phyloP scores from a whole-genome alignment of 768 basidiomycete genomes.

The Hygrocybe coccinea region DNA sequence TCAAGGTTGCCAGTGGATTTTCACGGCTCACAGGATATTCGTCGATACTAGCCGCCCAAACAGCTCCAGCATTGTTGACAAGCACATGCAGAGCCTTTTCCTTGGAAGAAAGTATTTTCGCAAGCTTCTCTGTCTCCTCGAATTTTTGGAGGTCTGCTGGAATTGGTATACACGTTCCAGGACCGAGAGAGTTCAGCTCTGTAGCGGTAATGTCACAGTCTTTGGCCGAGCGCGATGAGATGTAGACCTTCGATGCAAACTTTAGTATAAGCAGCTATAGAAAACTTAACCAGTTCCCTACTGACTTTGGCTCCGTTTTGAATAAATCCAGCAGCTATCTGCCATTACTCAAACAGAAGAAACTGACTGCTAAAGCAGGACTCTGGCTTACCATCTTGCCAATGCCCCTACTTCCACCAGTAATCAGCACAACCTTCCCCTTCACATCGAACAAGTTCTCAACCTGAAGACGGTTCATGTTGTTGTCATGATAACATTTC shows the following conservation, averaged over 20 bases:
- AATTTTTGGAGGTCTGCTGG: conserved; percentile 51
- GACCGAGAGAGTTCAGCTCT: conserved; percentile 49
- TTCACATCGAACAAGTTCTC: conserved; percentile 46
- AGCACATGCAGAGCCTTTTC: conserved; percentile 55
- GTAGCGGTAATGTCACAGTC: conserved; percentile 49
- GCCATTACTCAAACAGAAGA: conserved; percentile 8
- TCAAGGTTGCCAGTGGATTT: neutral
- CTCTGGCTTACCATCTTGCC: conserved; percentile 52
- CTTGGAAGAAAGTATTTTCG: conserved; percentile 42
- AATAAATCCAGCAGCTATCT: conserved; percentile 64
- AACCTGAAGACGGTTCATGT: conserved; percentile 35
- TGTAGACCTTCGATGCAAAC: conserved; percentile 45
- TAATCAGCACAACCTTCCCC: conserved; percentile 54
- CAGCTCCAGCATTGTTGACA: conserved; percentile 63
- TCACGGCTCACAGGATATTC: conserved; percentile 39
- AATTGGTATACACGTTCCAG: conserved; percentile 50
- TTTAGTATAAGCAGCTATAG: neutral
- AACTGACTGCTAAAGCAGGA: neutral
- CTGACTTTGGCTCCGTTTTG: conserved; percentile 47
- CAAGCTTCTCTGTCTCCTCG: conserved; percentile 51
- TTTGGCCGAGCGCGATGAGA: conserved; percentile 51
- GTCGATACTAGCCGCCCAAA: conserved; percentile 46
- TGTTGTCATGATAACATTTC: neutral
- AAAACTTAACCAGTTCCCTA: neutral
- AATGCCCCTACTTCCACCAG: conserved; percentile 62